Conservation (phyloP, 257 asterid genomes). For the Misopates orontium region DNA sequence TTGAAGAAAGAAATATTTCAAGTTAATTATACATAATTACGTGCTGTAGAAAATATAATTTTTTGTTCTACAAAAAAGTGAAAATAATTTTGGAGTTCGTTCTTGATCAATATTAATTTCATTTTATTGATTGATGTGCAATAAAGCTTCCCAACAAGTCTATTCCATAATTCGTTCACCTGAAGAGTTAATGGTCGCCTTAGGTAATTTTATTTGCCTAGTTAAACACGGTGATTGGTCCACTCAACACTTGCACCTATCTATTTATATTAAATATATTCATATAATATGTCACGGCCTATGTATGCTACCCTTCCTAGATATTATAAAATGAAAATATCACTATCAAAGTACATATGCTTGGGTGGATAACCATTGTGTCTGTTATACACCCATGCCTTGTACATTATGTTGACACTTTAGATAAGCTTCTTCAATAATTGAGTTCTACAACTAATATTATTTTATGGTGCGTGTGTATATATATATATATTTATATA, state of each 20-base stretch:
- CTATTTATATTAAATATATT: background rate
- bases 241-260: conserved; percentile 19
- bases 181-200: too few species aligned
- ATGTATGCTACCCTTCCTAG: background rate
- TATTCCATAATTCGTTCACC: too few species aligned
- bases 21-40: too few species aligned
- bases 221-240: background rate
- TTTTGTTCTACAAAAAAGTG: too few species aligned
- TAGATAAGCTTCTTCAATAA: conserved; percentile 37
- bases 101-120: too few species aligned
- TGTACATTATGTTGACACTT: conserved; percentile 39
- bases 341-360: conserved; percentile 9
- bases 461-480: conserved; percentile 24
- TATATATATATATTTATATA: too few species aligned
- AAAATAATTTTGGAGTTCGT: too few species aligned
- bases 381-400: conserved; percentile 13
- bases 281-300: conserved; percentile 12
- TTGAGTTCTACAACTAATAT: conserved; percentile 28
- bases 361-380: conserved; percentile 23
- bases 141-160: too few species aligned
- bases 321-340: conserved; percentile 17
- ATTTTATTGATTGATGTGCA: too few species aligned
- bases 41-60: too few species aligned
- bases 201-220: too few species aligned
- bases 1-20: too few species aligned